Conservation (phyloP, 768 basidiomycete species). For the Dioszegia aurantiaca region DNA sequence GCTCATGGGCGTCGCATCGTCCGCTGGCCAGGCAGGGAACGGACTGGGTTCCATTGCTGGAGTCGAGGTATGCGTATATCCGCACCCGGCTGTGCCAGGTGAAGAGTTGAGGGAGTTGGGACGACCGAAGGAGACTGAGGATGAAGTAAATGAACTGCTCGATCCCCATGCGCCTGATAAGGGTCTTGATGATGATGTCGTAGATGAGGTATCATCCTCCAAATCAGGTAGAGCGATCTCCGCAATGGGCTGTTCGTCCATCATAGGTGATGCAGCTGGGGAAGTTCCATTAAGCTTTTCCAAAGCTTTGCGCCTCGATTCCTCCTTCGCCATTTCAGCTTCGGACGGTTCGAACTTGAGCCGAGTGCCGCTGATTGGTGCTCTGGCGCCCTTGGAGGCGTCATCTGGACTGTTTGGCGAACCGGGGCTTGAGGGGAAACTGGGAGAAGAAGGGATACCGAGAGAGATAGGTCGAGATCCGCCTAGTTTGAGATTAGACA, state of each 20-base stretch:
- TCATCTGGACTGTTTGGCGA: constrained; percentile 24
- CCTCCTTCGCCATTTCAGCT: constrained; percentile 42
- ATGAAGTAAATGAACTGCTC: not conserved
- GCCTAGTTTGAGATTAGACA: constrained; percentile 37
- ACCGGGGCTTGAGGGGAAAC: constrained; percentile 33
- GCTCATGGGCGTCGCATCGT: constrained; percentile 21
- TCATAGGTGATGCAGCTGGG: constrained; percentile 1
- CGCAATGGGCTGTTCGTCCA: constrained; percentile 8
- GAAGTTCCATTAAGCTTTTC: constrained; percentile 36
- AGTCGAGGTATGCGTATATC: not conserved
- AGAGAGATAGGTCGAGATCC: constrained; percentile 32
- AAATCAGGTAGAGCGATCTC: constrained; percentile 43
- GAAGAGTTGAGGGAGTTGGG: constrained; percentile 8
- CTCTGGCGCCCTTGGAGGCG: not conserved
- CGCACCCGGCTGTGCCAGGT: not conserved
- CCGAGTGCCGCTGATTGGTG: constrained; percentile 21
- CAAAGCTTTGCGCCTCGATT: constrained; percentile 38
- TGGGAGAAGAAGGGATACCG: constrained; percentile 35
- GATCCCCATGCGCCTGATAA: constrained; percentile 31
- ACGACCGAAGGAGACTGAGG: not conserved
- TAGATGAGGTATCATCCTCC: constrained; percentile 37
- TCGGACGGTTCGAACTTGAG: constrained; percentile 45
- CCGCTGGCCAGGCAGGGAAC: constrained; percentile 8
- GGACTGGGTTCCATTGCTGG: not conserved
- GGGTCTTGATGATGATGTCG: constrained; percentile 28